phyloP scores from a whole-genome alignment of 1,139 yeast species.

The Geotrichum cucujoidarum region DNA sequence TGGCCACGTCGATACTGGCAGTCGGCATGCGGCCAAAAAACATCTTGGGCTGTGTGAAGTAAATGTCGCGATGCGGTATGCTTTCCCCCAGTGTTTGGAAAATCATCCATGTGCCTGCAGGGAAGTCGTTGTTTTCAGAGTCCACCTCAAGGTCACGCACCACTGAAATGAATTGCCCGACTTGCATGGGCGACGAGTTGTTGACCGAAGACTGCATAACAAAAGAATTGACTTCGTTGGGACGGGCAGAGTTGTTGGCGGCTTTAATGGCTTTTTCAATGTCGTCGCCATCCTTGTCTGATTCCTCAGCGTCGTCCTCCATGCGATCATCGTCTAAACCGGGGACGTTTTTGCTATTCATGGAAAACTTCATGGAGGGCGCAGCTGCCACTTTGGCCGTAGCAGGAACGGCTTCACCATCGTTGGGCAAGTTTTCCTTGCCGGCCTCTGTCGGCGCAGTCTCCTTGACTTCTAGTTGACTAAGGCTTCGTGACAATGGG shows the following conservation, averaged over 20 bases:
- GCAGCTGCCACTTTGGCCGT: background rate
- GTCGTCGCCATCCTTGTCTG: conserved; percentile 17
- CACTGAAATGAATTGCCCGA: conserved; percentile 16
- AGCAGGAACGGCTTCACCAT: conserved; percentile 2
- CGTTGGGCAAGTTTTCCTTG: background rate
- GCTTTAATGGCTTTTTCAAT: conserved; percentile 10
- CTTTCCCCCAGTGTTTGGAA: conserved; percentile 44
- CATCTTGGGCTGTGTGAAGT: conserved; percentile 37
- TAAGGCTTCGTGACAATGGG: conserved; percentile 6
- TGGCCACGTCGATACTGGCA: conserved; percentile 44
- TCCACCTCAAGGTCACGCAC: conserved; percentile 27
- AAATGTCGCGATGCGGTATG: conserved; percentile 45
- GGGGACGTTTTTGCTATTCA: conserved; percentile 2
- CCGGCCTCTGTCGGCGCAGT: background rate
- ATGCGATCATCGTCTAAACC: conserved; percentile 5
- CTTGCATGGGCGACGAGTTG: conserved; percentile 10
- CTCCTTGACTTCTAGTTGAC: conserved; percentile 2
- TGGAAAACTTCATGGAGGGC: background rate
- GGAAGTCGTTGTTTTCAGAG: conserved; percentile 28
- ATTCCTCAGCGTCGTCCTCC: conserved; percentile 16
- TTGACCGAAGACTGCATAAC: conserved; percentile 9
- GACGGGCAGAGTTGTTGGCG: background rate
- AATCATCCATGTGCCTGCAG: conserved; percentile 48
- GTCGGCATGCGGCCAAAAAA: conserved; percentile 34
- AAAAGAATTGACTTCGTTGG: conserved; percentile 12